Evolutionary conservation across 2,329 filamentous ascomycete genomes (phyloP).

Genomic region (Curvularia hawaiiensis): DNA sequence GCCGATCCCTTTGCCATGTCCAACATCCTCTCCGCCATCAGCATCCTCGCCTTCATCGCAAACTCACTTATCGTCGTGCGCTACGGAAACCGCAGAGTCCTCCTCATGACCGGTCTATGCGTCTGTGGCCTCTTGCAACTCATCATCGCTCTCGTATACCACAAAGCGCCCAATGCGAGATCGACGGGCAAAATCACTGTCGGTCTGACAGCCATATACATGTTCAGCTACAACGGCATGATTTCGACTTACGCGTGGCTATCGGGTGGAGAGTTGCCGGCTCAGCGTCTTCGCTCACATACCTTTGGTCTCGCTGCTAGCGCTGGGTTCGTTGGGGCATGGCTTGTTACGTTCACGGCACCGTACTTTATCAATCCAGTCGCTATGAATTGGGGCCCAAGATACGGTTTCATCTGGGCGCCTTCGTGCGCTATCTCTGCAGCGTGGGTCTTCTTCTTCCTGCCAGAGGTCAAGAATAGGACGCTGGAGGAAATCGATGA

Average conservation of each 20-base stretch:
- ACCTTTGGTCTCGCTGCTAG: constrained; percentile 62
- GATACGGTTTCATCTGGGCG: constrained; percentile 64
- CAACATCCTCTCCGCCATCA: constrained; percentile 60
- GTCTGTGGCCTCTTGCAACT: constrained; percentile 62
- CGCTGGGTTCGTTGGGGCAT: constrained; percentile 59
- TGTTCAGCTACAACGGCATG: constrained; percentile 60
- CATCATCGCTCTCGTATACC: constrained; percentile 60
- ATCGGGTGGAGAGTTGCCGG: constrained; percentile 62
- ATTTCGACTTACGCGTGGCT: constrained; percentile 64
- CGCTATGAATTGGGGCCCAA: constrained; percentile 62
- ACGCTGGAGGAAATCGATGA: constrained; percentile 62
- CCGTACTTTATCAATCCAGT: constrained; percentile 65
- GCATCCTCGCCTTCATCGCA: constrained; percentile 61
- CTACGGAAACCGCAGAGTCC: constrained; percentile 59
- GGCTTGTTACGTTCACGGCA: constrained; percentile 63
- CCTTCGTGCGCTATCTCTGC: constrained; percentile 41
- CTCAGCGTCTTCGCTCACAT: constrained; percentile 61
- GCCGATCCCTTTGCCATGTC: constrained; percentile 62
- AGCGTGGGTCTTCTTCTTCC: constrained; percentile 50
- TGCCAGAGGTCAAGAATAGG: constrained; percentile 60
- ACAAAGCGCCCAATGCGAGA: constrained; percentile 45
- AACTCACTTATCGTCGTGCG: constrained; percentile 59
- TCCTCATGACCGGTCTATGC: constrained; percentile 58
- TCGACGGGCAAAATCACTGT: constrained; percentile 56
- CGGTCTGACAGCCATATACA: constrained; percentile 59